These are phyloP conservation scores for Aspergillus wentii DNA, from an alignment of 495 filamentous ascomycete species.

Conservation along the genomic window DNA sequence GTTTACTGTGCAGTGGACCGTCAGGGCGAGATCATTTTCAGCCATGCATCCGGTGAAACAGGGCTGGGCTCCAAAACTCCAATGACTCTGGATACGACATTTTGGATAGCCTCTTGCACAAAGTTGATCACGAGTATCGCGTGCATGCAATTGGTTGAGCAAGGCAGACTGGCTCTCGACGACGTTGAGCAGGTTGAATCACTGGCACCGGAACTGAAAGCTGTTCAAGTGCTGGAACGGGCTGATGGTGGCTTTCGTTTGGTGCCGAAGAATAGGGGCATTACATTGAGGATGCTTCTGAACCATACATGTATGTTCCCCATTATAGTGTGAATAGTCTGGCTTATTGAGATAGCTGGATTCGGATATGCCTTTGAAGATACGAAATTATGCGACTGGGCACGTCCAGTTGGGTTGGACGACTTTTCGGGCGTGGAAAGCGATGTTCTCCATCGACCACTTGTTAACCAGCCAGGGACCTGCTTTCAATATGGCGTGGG, in stretches of 20 bases:
- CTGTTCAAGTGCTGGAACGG: constrained; percentile 38
- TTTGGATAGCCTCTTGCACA: constrained; percentile 59
- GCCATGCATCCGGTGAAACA: constrained; percentile 40
- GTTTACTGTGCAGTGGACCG: constrained; percentile 5
- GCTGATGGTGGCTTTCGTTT: constrained; percentile 31
- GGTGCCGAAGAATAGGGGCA: constrained; percentile 46
- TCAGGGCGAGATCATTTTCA: constrained; percentile 43
- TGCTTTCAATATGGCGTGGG: constrained; percentile 54
- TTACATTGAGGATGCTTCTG: constrained; percentile 60
- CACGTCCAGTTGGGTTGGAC: constrained; percentile 43
- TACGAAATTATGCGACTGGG: constrained; percentile 39
- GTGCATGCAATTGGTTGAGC: constrained; percentile 58
- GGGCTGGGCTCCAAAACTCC: constrained; percentile 30
- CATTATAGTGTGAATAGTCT: not conserved
- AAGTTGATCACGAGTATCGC: constrained; percentile 52
- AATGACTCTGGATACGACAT: constrained; percentile 48
- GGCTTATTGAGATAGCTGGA: constrained; percentile 24
- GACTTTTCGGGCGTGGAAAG: constrained; percentile 43
- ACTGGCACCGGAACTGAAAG: constrained; percentile 47
- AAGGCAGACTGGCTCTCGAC: constrained; percentile 48
- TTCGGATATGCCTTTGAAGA: constrained; percentile 54
- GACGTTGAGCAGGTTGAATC: constrained; percentile 41
- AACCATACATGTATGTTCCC: constrained; percentile 42
- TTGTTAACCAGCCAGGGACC: constrained; percentile 54
- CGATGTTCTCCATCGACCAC: constrained; percentile 38